Percentiles rank a stretch among this genome's conserved stretches.
phyloP scores from a whole-genome alignment of 2,329 filamentous ascomycete genomes.

The Macrophomina phaseolina region DNA sequence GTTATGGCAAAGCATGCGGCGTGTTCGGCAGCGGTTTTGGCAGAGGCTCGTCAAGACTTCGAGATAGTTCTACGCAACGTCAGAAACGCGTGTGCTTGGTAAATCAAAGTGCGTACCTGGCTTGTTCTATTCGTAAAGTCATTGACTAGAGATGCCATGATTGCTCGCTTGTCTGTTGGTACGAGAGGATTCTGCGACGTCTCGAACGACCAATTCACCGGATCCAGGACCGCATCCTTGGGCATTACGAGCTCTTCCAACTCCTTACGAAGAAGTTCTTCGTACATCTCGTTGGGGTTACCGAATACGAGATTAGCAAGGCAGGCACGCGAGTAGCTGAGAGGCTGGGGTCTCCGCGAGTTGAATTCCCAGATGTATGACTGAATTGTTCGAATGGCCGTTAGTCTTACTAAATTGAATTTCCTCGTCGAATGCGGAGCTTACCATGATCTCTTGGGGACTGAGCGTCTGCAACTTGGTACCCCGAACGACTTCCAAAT shows the following conservation, averaged over 20 bases:
- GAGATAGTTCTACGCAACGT: conserved; percentile 71
- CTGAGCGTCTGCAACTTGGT: conserved; percentile 35
- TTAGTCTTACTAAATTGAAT: background rate
- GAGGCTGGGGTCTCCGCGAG: conserved; percentile 79
- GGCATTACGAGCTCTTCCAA: conserved; percentile 79
- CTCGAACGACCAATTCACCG: conserved; percentile 77
- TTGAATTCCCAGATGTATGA: conserved; percentile 78
- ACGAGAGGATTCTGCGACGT: conserved; percentile 47
- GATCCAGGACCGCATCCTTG: conserved; percentile 71
- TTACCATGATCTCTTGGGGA: conserved; percentile 41
- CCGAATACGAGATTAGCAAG: conserved; percentile 78
- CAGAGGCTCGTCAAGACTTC: conserved; percentile 85
- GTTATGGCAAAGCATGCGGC: conserved; percentile 86
- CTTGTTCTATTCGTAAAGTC: conserved; percentile 62
- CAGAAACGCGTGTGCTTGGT: conserved; percentile 35
- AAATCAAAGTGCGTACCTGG: conserved; percentile 42
- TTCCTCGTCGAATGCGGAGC: background rate
- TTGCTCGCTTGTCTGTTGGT: conserved; percentile 73
- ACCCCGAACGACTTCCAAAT: conserved; percentile 59
- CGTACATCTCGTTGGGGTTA: conserved; percentile 66
- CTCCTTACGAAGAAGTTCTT: conserved; percentile 80
- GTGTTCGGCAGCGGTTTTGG: conserved; percentile 86
- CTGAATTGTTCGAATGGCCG: conserved; percentile 46
- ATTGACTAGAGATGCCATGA: conserved; percentile 77
- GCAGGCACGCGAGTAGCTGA: conserved; percentile 81